Evolutionary conservation across 148 eudicot species (phyloP).

Genomic region (Hydrangea macrophylla): DNA sequence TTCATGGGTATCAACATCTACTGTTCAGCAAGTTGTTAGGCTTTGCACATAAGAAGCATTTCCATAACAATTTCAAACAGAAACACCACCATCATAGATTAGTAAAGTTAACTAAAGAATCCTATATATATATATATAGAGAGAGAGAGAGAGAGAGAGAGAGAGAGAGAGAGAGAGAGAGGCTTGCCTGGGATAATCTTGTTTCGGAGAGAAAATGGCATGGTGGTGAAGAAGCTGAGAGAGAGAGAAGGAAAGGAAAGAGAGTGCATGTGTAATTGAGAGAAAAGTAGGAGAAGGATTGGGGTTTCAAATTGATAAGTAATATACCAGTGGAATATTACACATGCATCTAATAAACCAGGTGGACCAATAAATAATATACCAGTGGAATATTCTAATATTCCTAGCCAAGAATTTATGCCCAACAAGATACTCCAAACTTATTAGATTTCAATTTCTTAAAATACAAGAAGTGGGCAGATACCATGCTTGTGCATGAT

Average conservation of each 20-base stretch:
- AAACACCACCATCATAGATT: not conserved
- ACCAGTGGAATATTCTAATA: conserved; percentile 48
- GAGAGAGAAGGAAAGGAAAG: conserved; percentile 7
- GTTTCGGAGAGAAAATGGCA: not conserved
- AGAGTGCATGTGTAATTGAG: not conserved
- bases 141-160: not conserved
- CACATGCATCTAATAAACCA: no score
- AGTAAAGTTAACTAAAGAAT: not conserved
- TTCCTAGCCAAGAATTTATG: conserved; percentile 23
- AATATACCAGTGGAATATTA: not conserved
- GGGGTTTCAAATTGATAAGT: not conserved
- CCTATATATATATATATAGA: no score
- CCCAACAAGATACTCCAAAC: not conserved
- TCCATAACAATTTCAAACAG: not conserved
- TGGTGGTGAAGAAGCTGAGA: not conserved
- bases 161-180: not conserved
- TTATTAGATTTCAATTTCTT: no score
- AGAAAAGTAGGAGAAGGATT: not conserved
- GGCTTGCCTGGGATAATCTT: conserved; percentile 1
- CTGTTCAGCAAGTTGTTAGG: not conserved
- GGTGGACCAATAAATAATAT: conserved; percentile 22
- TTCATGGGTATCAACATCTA: no score
- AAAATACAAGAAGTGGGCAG: no score
- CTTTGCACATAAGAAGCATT: not conserved
- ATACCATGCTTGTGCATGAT: no score